Evolutionary conservation across 768 basidiomycete genomes (phyloP).

Genomic region (Xerocomellus amylosporus): DNA sequence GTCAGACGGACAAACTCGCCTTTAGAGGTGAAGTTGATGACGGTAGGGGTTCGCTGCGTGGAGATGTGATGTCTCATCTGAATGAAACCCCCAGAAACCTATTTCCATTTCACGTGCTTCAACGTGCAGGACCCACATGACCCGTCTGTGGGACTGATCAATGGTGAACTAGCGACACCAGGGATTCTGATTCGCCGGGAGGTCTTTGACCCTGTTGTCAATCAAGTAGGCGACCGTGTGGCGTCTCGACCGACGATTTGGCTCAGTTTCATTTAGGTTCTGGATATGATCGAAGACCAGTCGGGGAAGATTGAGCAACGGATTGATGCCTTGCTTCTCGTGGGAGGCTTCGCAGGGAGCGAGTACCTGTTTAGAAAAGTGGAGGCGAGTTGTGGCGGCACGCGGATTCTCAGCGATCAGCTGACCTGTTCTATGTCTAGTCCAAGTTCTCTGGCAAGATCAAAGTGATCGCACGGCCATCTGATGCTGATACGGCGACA

Average conservation of each 20-base stretch:
- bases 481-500: constrained; percentile 87
- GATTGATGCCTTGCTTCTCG: constrained; percentile 82
- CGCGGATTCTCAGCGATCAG: constrained; percentile 2
- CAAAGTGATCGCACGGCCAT: constrained; percentile 74
- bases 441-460: constrained; percentile 66
- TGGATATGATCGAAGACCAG: constrained; percentile 78
- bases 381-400: constrained; percentile 46
- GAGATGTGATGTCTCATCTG: background rate
- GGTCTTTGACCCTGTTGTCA: constrained; percentile 87
- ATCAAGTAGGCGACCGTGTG: constrained; percentile 49
- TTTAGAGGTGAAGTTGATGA: constrained; percentile 76
- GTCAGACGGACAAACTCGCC: constrained; percentile 81
- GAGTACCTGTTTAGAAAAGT: constrained; percentile 81
- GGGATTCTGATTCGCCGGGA: constrained; percentile 75
- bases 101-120: constrained; percentile 90
- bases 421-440: constrained; percentile 35
- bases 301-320: constrained; percentile 60
- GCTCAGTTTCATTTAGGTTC: constrained; percentile 47
- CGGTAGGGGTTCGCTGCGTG: constrained; percentile 40
- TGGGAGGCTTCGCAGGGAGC: constrained; percentile 87
- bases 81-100: constrained; percentile 50
- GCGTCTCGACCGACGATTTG: constrained; percentile 1
- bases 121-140: constrained; percentile 84
- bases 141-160: constrained; percentile 70
- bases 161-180: constrained; percentile 82